phyloP scores from a whole-genome alignment of 805 yeast genomes.

The Cyberlindnera mississippiensis region DNA sequence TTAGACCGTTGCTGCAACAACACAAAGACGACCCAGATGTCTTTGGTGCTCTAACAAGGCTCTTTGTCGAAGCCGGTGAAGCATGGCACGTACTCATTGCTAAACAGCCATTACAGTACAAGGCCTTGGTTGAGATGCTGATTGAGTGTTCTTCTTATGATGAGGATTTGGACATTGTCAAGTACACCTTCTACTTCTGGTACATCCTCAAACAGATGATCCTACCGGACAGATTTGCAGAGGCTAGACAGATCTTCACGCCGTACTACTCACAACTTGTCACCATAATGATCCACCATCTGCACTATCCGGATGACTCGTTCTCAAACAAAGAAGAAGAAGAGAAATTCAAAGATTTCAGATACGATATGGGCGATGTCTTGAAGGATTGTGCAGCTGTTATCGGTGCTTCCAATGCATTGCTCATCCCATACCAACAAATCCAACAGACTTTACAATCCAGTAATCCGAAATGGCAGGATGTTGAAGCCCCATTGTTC shows the following conservation, averaged over 20 bases:
- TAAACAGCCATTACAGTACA: conserved; percentile 62
- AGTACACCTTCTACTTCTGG: conserved; percentile 93
- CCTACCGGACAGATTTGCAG: conserved; percentile 51
- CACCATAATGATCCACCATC: conserved; percentile 57
- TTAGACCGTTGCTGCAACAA: conserved; percentile 50
- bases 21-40: conserved; percentile 43
- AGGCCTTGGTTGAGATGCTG: conserved; percentile 68
- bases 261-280: conserved; percentile 59
- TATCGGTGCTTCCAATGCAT: conserved; percentile 69
- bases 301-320: conserved; percentile 64
- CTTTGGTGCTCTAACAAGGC: conserved; percentile 64
- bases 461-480: conserved; percentile 59
- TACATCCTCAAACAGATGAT: conserved; percentile 68
- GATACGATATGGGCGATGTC: conserved; percentile 98
- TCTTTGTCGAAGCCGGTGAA: conserved; percentile 91
- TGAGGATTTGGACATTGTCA: conserved; percentile 83
- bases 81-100: conserved; percentile 90
- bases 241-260: conserved; percentile 44
- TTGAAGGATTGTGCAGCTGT: conserved; percentile 92
- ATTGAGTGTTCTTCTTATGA: conserved; percentile 68
- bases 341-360: conserved; percentile 88
- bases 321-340: conserved; percentile 79
- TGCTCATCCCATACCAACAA: conserved; percentile 63
- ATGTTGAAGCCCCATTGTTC: conserved; percentile 85
- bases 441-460: conserved; percentile 40